phyloP scores from a whole-genome alignment of 1,139 yeast species.

The Diutina mesorugosa region DNA sequence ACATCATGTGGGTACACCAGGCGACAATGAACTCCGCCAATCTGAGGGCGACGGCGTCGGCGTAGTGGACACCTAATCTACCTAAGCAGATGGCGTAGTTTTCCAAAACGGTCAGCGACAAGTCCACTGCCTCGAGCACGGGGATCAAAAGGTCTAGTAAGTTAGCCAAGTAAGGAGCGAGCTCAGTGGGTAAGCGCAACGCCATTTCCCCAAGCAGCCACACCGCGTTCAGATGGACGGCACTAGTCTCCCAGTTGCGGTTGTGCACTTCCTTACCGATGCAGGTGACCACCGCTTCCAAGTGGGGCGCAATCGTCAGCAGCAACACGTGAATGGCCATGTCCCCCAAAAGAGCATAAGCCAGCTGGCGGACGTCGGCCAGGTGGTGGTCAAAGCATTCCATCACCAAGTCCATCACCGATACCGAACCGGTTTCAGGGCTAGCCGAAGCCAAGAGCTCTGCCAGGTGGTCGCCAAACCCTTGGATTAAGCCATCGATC shows the following conservation, averaged over 20 bases:
- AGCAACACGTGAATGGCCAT: constrained; percentile 54
- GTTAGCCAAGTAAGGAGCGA: constrained; percentile 45
- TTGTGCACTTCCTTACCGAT: constrained; percentile 58
- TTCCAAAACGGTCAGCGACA: constrained; percentile 58
- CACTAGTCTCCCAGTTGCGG: constrained; percentile 35
- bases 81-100: constrained; percentile 91
- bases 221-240: constrained; percentile 78
- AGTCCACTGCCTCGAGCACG: constrained; percentile 43
- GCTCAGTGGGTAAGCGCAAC: constrained; percentile 41
- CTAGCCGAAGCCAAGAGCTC: constrained; percentile 36
- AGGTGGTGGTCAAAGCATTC: constrained; percentile 65
- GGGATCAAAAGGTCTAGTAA: constrained; percentile 54
- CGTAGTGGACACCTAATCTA: constrained; percentile 61
- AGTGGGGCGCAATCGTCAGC: constrained; percentile 38
- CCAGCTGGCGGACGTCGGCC: constrained; percentile 84
- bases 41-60: constrained; percentile 46
- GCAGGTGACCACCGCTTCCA: constrained; percentile 45
- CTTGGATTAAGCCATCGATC: constrained; percentile 87
- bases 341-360: constrained; percentile 86
- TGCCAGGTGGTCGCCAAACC: constrained; percentile 53
- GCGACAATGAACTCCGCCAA: constrained; percentile 40
- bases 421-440: constrained; percentile 9
- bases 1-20: constrained; percentile 59
- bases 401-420: constrained; percentile 52
- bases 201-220: constrained; percentile 91